Conservation (phyloP, 1,284 basidiomycete genomes). For the Malassezia dermatis region DNA sequence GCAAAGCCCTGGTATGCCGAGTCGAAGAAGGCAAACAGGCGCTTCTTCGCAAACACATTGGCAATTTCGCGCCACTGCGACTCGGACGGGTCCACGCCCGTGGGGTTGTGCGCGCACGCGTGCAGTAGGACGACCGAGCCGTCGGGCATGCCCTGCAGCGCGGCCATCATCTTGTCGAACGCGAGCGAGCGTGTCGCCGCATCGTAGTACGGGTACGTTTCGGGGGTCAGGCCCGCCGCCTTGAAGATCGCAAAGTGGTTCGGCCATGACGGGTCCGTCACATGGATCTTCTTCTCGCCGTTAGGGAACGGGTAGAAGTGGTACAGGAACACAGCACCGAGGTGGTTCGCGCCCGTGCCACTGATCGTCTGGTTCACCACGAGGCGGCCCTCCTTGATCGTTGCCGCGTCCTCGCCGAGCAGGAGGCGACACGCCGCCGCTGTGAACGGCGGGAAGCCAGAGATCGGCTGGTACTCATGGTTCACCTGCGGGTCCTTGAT, state of each 20-base stretch:
- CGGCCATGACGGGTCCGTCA: conserved; percentile 89
- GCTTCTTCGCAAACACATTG: conserved; percentile 62
- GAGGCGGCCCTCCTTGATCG: conserved; percentile 57
- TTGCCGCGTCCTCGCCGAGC: conserved; percentile 63
- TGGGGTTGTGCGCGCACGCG: conserved; percentile 90
- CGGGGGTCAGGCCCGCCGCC: conserved; percentile 67
- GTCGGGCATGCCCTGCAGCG: conserved; percentile 55
- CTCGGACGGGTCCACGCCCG: conserved; percentile 76
- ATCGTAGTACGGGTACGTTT: conserved; percentile 82
- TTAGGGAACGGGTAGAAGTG: conserved; percentile 61
- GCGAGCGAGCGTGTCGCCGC: conserved; percentile 78
- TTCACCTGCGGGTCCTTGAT: conserved; percentile 65
- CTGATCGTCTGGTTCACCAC: conserved; percentile 61
- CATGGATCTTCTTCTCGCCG: conserved; percentile 55
- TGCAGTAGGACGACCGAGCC: conserved; percentile 80
- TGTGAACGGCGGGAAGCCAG: conserved; percentile 72
- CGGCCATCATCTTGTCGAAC: conserved; percentile 61
- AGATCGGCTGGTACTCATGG: conserved; percentile 89
- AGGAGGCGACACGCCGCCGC: conserved; percentile 69
- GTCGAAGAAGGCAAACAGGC: conserved; percentile 86
- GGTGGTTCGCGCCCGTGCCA: conserved; percentile 87
- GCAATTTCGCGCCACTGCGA: conserved; percentile 80
- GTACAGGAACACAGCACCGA: conserved; percentile 77
- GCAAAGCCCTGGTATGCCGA: conserved; percentile 88
- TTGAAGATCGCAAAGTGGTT: conserved; percentile 84